Conservation (phyloP, 2,329 filamentous ascomycete genomes). For the Aureobasidium pullulans region DNA sequence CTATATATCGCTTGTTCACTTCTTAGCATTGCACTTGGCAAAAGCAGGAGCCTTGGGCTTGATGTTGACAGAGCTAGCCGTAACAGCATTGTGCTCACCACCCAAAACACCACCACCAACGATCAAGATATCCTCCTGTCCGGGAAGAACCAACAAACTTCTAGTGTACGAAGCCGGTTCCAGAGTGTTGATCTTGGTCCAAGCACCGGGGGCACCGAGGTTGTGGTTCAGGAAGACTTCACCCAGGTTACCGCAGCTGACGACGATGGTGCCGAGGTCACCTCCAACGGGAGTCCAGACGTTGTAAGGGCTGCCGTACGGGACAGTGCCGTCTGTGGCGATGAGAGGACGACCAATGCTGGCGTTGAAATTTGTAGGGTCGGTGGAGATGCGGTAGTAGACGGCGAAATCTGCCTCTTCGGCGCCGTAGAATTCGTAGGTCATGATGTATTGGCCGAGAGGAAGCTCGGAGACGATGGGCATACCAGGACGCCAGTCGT, state of each 20-base stretch:
- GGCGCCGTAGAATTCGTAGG: constrained; percentile 55
- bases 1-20: not conserved
- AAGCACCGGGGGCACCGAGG: constrained; percentile 36
- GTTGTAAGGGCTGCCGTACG: constrained; percentile 44
- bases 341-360: constrained; percentile 35
- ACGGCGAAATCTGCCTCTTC: constrained; percentile 40
- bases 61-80: constrained; percentile 13
- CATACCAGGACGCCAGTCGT: constrained; percentile 62
- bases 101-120: constrained; percentile 32
- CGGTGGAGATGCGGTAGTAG: constrained; percentile 44
- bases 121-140: constrained; percentile 33
- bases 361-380: constrained; percentile 41
- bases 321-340: constrained; percentile 38
- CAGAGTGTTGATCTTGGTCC: constrained; percentile 38
- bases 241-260: constrained; percentile 32
- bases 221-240: constrained; percentile 43
- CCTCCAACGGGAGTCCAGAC: constrained; percentile 45
- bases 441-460: constrained; percentile 55
- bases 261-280: constrained; percentile 43
- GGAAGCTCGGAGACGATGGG: constrained; percentile 51
- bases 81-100: constrained; percentile 23
- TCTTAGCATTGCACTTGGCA: not conserved
- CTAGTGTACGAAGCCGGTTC: constrained; percentile 40
- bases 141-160: constrained; percentile 37
- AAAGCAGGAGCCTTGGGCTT: constrained; percentile 3